Percentiles rank a stretch among this genome's conserved stretches.
Evolutionary conservation across 2,329 filamentous ascomycete genomes (phyloP).

Genomic region (Pseudogymnoascus destructans): DNA sequence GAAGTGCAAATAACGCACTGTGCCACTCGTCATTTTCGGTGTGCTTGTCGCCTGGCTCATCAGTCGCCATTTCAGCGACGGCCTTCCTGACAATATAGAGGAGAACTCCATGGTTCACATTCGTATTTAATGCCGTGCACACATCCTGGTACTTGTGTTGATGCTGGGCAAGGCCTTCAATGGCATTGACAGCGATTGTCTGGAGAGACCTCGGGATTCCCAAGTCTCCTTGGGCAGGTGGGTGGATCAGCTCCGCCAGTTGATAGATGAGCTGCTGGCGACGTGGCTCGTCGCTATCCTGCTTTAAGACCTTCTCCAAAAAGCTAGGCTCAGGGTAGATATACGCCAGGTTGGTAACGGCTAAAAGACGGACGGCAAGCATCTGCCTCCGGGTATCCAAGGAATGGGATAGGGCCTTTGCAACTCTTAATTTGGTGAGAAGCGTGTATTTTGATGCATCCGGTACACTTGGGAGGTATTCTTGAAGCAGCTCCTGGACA

Average conservation of each 20-base stretch:
- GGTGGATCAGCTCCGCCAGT: conserved; percentile 80
- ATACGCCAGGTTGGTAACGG: conserved; percentile 82
- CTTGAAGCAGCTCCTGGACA: conserved; percentile 43
- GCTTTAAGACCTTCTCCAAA: conserved; percentile 69
- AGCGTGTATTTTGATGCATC: conserved; percentile 67
- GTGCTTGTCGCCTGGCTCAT: conserved; percentile 46
- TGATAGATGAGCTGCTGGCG: conserved; percentile 85
- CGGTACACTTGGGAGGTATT: conserved; percentile 52
- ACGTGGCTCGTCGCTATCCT: conserved; percentile 80
- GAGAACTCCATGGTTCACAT: conserved; percentile 89
- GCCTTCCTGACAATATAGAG: conserved; percentile 88
- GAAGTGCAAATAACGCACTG: conserved; percentile 75
- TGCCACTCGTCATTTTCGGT: conserved; percentile 78
- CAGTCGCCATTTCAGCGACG: conserved; percentile 62
- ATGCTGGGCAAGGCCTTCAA: conserved; percentile 80
- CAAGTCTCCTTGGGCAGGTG: conserved; percentile 54
- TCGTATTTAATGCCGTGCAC: conserved; percentile 80
- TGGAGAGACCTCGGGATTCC: conserved; percentile 65
- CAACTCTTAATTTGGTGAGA: conserved; percentile 67
- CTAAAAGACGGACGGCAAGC: conserved; percentile 68
- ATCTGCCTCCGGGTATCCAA: conserved; percentile 57
- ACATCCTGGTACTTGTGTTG: conserved; percentile 69
- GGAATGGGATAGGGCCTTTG: conserved; percentile 63
- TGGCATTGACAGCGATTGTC: conserved; percentile 63
- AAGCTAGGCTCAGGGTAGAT: conserved; percentile 76